Conservation (phyloP, 495 filamentous ascomycete species). For the Hyaloscypha finlandica region DNA sequence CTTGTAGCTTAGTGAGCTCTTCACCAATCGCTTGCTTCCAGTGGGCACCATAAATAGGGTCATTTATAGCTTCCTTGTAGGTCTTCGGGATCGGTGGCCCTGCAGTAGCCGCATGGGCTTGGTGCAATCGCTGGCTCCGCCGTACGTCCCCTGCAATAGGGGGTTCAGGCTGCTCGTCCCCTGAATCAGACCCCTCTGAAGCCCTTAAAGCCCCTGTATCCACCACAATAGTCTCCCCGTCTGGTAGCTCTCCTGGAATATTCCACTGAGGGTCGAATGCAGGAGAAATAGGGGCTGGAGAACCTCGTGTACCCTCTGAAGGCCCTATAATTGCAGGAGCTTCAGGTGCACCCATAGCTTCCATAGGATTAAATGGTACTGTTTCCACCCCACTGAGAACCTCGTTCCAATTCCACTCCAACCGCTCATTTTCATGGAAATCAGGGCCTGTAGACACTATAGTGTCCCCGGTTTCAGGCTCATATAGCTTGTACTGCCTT, state of each 20-base stretch:
- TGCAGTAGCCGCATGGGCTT: too few relatives aligned
- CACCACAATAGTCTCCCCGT: background rate
- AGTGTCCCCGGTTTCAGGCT: background rate
- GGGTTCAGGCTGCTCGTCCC: too few relatives aligned
- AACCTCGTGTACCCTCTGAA: background rate
- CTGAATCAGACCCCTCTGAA: too few relatives aligned
- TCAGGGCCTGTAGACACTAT: constrained; percentile 6
- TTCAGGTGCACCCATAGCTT: background rate
- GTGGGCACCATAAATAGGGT: too few relatives aligned
- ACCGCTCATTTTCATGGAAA: background rate
- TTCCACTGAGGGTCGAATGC: background rate
- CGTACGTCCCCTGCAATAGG: too few relatives aligned
- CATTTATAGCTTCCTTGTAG: too few relatives aligned
- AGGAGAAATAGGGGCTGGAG: background rate
- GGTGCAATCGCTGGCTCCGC: too few relatives aligned
- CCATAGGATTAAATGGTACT: background rate
- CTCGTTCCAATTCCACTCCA: background rate
- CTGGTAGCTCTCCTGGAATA: background rate
- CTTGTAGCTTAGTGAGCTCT: too few relatives aligned
- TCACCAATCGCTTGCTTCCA: too few relatives aligned
- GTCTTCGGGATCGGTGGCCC: too few relatives aligned
- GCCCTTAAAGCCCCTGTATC: background rate
- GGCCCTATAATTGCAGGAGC: background rate
- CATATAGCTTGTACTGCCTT: too few relatives aligned
- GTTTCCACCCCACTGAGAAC: background rate